Evolutionary conservation across 148 eudicot species (phyloP).

Genomic region (Vaccinium myrtillus): DNA sequence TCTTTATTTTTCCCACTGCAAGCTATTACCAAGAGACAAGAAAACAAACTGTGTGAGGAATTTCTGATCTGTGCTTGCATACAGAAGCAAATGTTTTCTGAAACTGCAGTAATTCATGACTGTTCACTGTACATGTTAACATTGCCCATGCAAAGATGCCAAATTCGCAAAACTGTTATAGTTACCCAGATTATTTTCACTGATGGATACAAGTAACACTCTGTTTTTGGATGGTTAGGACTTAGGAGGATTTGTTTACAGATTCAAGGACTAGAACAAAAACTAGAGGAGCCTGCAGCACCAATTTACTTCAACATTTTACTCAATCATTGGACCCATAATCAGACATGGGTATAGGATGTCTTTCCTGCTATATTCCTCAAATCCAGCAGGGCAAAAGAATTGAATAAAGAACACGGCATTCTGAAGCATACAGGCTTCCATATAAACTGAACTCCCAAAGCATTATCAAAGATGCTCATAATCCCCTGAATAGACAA

Average conservation of each 20-base stretch:
- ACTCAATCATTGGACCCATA: background rate
- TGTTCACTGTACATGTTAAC: background rate
- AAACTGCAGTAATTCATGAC: background rate
- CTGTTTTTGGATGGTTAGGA: background rate
- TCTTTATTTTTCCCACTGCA: conserved; percentile 44
- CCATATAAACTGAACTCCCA: background rate
- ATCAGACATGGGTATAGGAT: too few relatives aligned
- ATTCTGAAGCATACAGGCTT: background rate
- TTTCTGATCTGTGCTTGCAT: background rate
- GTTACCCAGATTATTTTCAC: background rate
- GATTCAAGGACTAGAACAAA: background rate
- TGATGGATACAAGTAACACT: background rate
- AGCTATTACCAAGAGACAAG: conserved; percentile 24
- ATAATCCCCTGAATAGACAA: too few relatives aligned
- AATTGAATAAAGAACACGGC: background rate
- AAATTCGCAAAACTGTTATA: background rate
- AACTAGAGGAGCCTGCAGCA: background rate
- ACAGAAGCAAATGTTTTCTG: background rate
- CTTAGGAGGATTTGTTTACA: background rate
- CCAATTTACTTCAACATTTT: background rate
- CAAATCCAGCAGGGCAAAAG: background rate
- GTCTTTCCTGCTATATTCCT: background rate
- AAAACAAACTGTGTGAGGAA: background rate
- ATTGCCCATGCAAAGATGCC: background rate
- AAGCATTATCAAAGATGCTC: background rate